A percentile compares a stretch with the other conserved stretches of the same genome.
Evolutionary conservation across 805 yeast species (phyloP).

Genomic region (Ogataea nitratoaversa): DNA sequence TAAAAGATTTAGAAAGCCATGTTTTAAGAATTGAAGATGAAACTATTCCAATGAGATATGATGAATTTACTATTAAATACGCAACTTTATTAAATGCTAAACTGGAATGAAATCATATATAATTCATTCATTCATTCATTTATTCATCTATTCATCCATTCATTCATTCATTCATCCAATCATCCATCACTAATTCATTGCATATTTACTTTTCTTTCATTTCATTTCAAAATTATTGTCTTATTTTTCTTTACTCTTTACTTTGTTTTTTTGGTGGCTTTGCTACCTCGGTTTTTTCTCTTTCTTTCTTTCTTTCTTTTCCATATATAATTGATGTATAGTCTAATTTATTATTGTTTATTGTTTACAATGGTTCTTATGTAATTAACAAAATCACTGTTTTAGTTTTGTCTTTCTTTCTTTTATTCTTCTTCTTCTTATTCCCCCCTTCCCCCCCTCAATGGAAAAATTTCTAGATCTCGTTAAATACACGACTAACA

Average conservation of each 20-base stretch:
- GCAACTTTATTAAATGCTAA: constrained; percentile 18
- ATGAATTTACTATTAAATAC: constrained; percentile 24
- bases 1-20: constrained; percentile 8
- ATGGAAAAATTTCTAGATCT: too few species aligned
- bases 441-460: too few species aligned
- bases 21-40: constrained; percentile 18
- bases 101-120: constrained; percentile 6
- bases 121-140: neutral
- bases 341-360: too few species aligned
- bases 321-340: neutral
- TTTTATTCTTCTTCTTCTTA: too few species aligned
- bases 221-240: neutral
- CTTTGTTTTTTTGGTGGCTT: neutral
- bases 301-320: neutral
- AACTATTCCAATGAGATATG: constrained; percentile 25
- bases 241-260: neutral
- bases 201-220: neutral
- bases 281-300: neutral
- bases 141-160: neutral
- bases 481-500: too few species aligned
- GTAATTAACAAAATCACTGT: neutral
- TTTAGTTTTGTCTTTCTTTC: too few species aligned
- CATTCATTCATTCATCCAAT: neutral
- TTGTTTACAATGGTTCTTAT: neutral
- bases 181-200: neutral